phyloP scores from a whole-genome alignment of 306 rosid genomes.

The Lagenaria siceraria region DNA sequence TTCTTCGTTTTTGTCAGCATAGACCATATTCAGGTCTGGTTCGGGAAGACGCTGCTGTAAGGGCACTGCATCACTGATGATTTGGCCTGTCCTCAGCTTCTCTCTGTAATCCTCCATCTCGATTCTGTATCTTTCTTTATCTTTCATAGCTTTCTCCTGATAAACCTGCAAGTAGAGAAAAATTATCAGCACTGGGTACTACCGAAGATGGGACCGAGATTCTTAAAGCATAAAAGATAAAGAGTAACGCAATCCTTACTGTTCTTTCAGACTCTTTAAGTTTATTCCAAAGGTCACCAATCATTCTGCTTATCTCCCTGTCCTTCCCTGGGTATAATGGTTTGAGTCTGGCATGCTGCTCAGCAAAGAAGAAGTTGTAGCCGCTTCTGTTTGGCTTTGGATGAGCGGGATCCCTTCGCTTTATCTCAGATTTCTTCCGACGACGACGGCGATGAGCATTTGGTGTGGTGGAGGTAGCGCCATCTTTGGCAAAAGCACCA shows the following conservation, averaged over 20 bases:
- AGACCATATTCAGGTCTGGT: constrained; percentile 22
- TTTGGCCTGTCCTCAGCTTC: constrained; percentile 37
- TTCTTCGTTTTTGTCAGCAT: constrained; percentile 37
- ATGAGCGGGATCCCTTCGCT: constrained; percentile 75
- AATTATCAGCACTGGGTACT: not conserved
- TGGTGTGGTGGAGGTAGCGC: constrained; percentile 18
- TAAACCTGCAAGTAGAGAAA: constrained; percentile 40
- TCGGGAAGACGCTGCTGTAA: constrained; percentile 58
- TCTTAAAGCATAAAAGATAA: not conserved
- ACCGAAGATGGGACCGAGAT: not conserved
- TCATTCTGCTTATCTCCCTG: constrained; percentile 80
- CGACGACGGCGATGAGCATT: constrained; percentile 61
- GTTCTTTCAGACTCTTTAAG: constrained; percentile 43
- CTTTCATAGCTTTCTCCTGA: constrained; percentile 79
- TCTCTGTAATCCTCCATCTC: constrained; percentile 82
- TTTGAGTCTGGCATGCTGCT: constrained; percentile 81
- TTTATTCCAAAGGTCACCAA: constrained; percentile 91
- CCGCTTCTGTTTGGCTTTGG: constrained; percentile 96
- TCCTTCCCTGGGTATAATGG: constrained; percentile 74
- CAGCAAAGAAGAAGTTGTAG: constrained; percentile 87
- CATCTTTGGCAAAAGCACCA: constrained; percentile 14
- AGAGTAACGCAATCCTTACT: constrained; percentile 25
- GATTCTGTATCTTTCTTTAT: constrained; percentile 61
- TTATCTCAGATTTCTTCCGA: constrained; percentile 73
- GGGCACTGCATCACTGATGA: constrained; percentile 62